These are phyloP conservation scores for Myriosclerotinia duriaeana DNA, from an alignment of 2,329 filamentous ascomycete genomes.

Conservation along the genomic window DNA sequence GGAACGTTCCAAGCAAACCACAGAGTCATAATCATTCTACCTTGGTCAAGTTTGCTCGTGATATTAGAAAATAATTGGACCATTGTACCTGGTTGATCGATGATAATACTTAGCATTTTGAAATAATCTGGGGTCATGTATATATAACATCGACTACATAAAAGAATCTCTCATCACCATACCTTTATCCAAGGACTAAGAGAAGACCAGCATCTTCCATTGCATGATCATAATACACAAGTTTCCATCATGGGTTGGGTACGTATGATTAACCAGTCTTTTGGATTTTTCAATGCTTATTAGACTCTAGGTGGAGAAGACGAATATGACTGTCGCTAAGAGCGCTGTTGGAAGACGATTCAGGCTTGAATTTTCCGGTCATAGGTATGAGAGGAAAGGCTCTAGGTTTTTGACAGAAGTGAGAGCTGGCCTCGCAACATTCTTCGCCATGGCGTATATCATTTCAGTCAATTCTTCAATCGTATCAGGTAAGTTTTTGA, in stretches of 20 bases:
- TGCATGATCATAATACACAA: constrained; percentile 6
- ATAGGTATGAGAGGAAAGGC: constrained; percentile 56
- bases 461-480: constrained; percentile 61
- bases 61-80: constrained; percentile 20
- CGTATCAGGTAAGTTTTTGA: constrained; percentile 37
- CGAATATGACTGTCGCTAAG: constrained; percentile 54
- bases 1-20: not conserved
- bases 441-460: constrained; percentile 70
- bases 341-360: constrained; percentile 72
- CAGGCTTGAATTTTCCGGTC: constrained; percentile 76
- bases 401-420: constrained; percentile 81
- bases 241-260: constrained; percentile 38
- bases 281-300: constrained; percentile 36
- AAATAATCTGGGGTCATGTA: not conserved
- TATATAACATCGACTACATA: constrained; percentile 14
- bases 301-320: constrained; percentile 56
- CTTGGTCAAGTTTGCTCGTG: constrained; percentile 60
- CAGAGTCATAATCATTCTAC: not conserved
- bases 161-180: not conserved
- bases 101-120: not conserved
- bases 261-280: constrained; percentile 16
- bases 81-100: constrained; percentile 10
- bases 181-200: not conserved
- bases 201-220: not conserved
- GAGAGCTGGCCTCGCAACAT: constrained; percentile 75